A percentile compares a stretch with the other conserved stretches of the same genome.
Evolutionary conservation across 2,329 filamentous ascomycete genomes (phyloP).

Genomic region (Diaporthe amygdali): DNA sequence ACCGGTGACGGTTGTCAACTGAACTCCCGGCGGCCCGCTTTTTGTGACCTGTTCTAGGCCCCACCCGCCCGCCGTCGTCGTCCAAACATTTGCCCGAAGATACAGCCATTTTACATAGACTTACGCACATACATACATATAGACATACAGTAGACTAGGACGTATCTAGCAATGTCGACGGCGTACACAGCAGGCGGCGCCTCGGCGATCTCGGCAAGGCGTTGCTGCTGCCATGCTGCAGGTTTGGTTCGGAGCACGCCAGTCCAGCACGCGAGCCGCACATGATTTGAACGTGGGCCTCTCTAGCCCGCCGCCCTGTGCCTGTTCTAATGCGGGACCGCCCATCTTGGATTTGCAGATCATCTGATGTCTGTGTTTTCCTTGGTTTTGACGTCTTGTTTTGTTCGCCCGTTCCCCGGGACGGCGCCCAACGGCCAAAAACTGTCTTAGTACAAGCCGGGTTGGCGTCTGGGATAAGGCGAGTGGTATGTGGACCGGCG

Average conservation of each 20-base stretch:
- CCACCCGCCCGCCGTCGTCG: background rate
- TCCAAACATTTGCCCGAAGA: conserved; percentile 6
- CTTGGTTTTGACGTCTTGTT: background rate
- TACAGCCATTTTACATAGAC: background rate
- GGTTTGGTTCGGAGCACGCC: background rate
- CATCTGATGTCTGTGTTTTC: background rate
- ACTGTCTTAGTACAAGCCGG: background rate
- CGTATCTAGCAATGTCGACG: background rate
- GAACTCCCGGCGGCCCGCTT: conserved; percentile 15
- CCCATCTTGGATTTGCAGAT: background rate
- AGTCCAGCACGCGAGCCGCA: background rate
- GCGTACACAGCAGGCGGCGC: background rate
- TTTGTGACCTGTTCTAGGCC: conserved; percentile 10
- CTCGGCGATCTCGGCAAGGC: background rate
- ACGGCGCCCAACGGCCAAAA: background rate
- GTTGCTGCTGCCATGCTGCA: background rate
- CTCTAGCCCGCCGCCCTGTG: background rate
- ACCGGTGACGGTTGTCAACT: background rate
- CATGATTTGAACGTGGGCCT: background rate
- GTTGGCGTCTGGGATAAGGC: background rate
- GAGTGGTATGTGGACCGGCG: background rate
- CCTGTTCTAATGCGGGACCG: background rate
- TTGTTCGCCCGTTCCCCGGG: background rate
- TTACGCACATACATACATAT: background rate
- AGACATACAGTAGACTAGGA: background rate